These are phyloP conservation scores for Tranzscheliella williamsii DNA, from an alignment of 1,284 basidiomycete species.

Conservation along the genomic window DNA sequence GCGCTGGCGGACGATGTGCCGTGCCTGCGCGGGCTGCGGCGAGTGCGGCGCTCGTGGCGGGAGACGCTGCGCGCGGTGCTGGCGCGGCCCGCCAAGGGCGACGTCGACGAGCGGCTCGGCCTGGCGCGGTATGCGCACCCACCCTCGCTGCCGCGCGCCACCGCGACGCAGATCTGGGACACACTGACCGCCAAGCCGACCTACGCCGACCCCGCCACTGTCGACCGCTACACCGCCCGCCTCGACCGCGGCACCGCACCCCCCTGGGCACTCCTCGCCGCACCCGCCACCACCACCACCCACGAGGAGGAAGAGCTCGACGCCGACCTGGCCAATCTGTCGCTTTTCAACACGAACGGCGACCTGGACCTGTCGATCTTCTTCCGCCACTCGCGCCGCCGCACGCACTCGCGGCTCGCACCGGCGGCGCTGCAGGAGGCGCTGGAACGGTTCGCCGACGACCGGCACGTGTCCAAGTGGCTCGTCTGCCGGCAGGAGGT, in stretches of 20 bases:
- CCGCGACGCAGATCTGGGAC: conserved; percentile 12
- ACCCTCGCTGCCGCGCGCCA: neutral
- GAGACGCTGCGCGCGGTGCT: neutral
- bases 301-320: conserved; percentile 1
- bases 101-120: neutral
- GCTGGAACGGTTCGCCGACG: conserved; percentile 25
- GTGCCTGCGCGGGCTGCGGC: conserved; percentile 12
- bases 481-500: conserved; percentile 4
- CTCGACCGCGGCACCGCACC: neutral
- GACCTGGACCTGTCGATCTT: conserved; percentile 17
- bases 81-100: neutral
- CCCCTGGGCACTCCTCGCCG: conserved; percentile 18
- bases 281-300: neutral
- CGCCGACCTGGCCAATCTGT: neutral
- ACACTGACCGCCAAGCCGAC: conserved; percentile 1
- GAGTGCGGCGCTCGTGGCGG: neutral
- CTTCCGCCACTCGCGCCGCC: conserved; percentile 3
- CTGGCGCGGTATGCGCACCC: neutral
- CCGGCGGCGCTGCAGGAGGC: conserved; percentile 15
- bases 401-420: conserved; percentile 5
- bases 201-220: conserved; percentile 8
- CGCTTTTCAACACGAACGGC: conserved; percentile 2
- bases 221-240: conserved; percentile 1
- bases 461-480: conserved; percentile 24
- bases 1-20: conserved; percentile 29